These are phyloP conservation scores for Paramecium primaurelia DNA, from an alignment of 73 alveolate species.

Conservation along the genomic window DNA sequence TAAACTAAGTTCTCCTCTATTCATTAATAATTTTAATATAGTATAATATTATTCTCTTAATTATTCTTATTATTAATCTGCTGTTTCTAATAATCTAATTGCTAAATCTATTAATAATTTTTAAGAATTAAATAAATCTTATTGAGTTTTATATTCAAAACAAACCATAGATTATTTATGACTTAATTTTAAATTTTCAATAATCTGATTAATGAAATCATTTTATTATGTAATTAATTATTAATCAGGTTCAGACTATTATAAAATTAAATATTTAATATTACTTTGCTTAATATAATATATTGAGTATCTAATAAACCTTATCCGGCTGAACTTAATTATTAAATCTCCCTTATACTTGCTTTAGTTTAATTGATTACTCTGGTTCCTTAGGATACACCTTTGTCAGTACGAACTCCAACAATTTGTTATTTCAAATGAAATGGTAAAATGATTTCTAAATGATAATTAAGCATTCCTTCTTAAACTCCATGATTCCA, in stretches of 20 bases:
- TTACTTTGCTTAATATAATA: background rate
- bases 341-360: background rate
- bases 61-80: conserved; percentile 70
- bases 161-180: conserved; percentile 73
- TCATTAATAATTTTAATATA: conserved; percentile 60
- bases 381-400: conserved; percentile 69
- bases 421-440: conserved; percentile 35
- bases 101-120: conserved; percentile 68
- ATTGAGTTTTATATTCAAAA: conserved; percentile 67
- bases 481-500: conserved; percentile 56
- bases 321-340: conserved; percentile 37
- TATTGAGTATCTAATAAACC: background rate
- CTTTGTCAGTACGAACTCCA: conserved; percentile 76
- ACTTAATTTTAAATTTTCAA: conserved; percentile 33
- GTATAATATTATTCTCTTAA: conserved; percentile 65
- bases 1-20: conserved; percentile 73
- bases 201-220: background rate
- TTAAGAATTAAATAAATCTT: conserved; percentile 65
- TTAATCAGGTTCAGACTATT: background rate
- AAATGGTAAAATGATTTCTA: background rate
- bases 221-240: conserved; percentile 17
- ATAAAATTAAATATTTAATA: background rate
- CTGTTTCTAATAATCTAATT: conserved; percentile 58
- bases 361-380: conserved; percentile 29
- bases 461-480: conserved; percentile 26